phyloP scores from a whole-genome alignment of 371 early-diverging fungal genomes.

The Zychaea mexicana region DNA sequence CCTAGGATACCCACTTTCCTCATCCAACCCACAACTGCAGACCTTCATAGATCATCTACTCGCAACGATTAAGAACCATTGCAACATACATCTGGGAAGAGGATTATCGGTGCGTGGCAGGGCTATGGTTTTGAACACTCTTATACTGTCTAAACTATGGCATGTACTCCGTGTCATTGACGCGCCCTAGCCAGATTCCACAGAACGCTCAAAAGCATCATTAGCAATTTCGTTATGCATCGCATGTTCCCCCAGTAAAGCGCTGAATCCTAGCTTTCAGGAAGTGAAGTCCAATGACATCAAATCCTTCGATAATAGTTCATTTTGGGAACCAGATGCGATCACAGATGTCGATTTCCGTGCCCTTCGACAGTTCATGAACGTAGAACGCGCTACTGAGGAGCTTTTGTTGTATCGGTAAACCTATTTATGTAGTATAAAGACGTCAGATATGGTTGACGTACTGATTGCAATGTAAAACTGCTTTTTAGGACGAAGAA shows the following conservation, averaged over 20 bases:
- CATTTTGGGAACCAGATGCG: no score
- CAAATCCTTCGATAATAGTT: no score
- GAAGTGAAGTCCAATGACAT: no score
- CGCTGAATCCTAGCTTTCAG: no score
- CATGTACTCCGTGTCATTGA: conserved; percentile 20
- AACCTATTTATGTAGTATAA: no score
- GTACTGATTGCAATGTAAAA: no score
- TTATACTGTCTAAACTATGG: conserved; percentile 29
- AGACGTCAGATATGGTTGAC: no score
- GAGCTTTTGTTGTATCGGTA: no score
- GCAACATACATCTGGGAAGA: conserved; percentile 8
- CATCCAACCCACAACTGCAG: conserved; percentile 14
- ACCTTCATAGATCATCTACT: conserved; percentile 9
- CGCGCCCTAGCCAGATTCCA: background rate
- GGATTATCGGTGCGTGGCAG: conserved; percentile 22
- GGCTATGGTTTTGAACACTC: conserved; percentile 19
- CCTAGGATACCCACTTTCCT: conserved; percentile 22
- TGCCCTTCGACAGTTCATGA: no score
- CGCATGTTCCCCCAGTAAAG: conserved; percentile 15
- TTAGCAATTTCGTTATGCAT: conserved; percentile 8
- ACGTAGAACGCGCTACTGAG: no score
- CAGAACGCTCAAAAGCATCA: background rate
- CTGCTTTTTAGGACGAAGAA: no score
- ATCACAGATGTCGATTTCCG: no score
- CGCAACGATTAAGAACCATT: conserved; percentile 1